phyloP scores from a whole-genome alignment of 306 rosid species.

The Heteromeles arbutifolia region DNA sequence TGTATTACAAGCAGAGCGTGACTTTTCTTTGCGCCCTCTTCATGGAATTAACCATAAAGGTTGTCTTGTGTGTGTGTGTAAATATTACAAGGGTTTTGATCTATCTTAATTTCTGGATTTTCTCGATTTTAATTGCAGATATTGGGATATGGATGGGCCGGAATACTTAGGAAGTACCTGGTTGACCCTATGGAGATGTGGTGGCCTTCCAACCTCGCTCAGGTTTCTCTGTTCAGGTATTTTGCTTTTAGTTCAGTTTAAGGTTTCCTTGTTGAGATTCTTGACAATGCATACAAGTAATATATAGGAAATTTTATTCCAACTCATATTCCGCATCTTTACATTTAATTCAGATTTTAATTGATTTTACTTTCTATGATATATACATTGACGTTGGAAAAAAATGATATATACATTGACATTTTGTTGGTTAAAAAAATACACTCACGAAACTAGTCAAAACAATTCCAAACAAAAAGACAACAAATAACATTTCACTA shows the following conservation, averaged over 20 bases:
- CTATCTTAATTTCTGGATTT: not conserved
- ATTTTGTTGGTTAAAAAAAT: too few relatives aligned
- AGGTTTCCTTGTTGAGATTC: not conserved
- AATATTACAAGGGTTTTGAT: not conserved
- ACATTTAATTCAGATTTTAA: too few relatives aligned
- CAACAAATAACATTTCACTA: too few relatives aligned
- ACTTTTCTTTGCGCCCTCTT: conserved; percentile 66
- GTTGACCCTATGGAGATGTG: conserved; percentile 98
- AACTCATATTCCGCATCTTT: too few relatives aligned
- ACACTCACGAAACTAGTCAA: too few relatives aligned
- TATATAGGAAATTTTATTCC: too few relatives aligned
- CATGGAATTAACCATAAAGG: conserved; percentile 83
- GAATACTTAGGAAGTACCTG: conserved; percentile 78
- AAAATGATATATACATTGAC: too few relatives aligned
- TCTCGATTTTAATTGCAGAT: conserved; percentile 40
- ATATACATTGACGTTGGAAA: too few relatives aligned
- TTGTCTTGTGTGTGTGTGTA: not conserved
- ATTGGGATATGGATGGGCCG: conserved; percentile 99
- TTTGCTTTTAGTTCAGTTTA: too few relatives aligned
- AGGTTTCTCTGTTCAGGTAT: conserved; percentile 93
- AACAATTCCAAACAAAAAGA: too few relatives aligned
- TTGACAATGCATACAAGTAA: not conserved
- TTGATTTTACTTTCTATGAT: too few relatives aligned
- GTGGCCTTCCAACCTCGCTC: conserved; percentile 99
- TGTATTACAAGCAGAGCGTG: conserved; percentile 66